A percentile compares a stretch with the other conserved stretches of the same genome.
phyloP scores from a whole-genome alignment of 176 grass and related monocot species.

The Lolium multiflorum region DNA sequence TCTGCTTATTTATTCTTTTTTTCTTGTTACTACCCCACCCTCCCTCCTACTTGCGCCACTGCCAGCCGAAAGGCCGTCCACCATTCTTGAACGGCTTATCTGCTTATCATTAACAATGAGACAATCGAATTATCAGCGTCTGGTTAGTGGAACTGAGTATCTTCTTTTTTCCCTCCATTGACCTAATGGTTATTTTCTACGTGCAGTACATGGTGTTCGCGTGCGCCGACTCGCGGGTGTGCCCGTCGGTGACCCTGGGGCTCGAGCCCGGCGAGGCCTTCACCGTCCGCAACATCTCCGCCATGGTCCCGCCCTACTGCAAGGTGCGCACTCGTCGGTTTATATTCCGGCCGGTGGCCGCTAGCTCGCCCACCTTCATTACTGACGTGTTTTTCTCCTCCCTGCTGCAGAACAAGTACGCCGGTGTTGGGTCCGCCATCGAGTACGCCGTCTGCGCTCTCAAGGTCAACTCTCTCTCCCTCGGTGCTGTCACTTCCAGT shows the following conservation, averaged over 20 bases:
- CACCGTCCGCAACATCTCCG: conserved; percentile 91
- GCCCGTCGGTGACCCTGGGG: conserved; percentile 90
- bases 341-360: background rate
- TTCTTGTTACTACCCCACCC: background rate
- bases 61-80: background rate
- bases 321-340: conserved; percentile 38
- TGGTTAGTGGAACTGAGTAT: background rate
- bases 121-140: background rate
- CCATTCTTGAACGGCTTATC: background rate
- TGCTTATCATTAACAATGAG: conserved; percentile 28
- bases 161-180: background rate
- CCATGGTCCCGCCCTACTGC: conserved; percentile 72
- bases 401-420: conserved; percentile 54
- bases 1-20: background rate
- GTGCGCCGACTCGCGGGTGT: conserved; percentile 86
- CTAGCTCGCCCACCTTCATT: background rate
- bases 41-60: background rate
- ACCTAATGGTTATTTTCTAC: background rate
- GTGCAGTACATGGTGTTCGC: conserved; percentile 98
- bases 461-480: conserved; percentile 55
- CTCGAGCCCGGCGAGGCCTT: conserved; percentile 96
- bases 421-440: conserved; percentile 70
- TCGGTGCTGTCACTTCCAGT: background rate
- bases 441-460: conserved; percentile 88
- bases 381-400: background rate